These are phyloP conservation scores for Annulohypoxylon nitens DNA, from an alignment of 495 filamentous ascomycete species.

Conservation along the genomic window DNA sequence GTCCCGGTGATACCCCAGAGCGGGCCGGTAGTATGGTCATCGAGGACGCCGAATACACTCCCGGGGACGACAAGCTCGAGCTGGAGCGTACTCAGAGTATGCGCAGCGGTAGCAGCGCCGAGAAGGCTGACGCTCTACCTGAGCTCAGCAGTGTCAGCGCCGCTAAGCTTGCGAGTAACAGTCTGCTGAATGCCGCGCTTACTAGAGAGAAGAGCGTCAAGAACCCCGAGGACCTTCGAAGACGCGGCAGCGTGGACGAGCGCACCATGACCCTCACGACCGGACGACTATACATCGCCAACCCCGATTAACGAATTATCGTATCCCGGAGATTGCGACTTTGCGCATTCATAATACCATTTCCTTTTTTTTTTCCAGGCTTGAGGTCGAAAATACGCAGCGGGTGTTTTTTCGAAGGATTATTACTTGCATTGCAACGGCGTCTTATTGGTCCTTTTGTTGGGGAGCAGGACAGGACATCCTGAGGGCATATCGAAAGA, in stretches of 20 bases:
- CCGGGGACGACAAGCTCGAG: constrained; percentile 62
- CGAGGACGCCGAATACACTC: constrained; percentile 51
- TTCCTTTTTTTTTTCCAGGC: constrained; percentile 14
- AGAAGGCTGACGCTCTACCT: constrained; percentile 63
- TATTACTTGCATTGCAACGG: constrained; percentile 51
- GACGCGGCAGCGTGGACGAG: constrained; percentile 95
- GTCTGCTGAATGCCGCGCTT: constrained; percentile 63
- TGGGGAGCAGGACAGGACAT: constrained; percentile 39
- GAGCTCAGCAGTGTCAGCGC: constrained; percentile 55
- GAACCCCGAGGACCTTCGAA: constrained; percentile 79
- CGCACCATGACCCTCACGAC: constrained; percentile 84
- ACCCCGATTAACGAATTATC: constrained; percentile 76
- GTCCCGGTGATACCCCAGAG: constrained; percentile 76
- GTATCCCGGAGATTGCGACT: neutral
- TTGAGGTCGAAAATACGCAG: constrained; percentile 12
- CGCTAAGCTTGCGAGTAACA: constrained; percentile 65
- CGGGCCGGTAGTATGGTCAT: constrained; percentile 60
- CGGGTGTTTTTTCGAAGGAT: constrained; percentile 29
- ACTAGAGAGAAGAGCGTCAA: constrained; percentile 74
- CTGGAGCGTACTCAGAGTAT: constrained; percentile 61
- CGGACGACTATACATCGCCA: constrained; percentile 90
- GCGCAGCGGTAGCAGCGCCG: constrained; percentile 67
- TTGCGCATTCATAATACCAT: constrained; percentile 18
- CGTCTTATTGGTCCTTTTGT: constrained; percentile 38
- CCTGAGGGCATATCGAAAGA: constrained; percentile 43